Conservation (phyloP, 495 filamentous ascomycete genomes). For the Haplographium delicatum region DNA sequence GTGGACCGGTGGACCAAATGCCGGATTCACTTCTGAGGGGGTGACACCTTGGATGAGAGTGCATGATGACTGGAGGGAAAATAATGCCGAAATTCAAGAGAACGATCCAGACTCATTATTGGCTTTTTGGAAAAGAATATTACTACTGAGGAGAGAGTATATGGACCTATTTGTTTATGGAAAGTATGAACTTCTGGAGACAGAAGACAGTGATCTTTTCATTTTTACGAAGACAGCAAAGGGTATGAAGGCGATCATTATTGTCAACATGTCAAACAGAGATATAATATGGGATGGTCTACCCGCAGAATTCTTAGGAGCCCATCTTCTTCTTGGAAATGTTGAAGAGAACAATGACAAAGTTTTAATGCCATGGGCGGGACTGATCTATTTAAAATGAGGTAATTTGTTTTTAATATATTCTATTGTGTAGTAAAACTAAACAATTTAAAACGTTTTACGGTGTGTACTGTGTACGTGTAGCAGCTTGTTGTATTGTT, state of each 20-base stretch:
- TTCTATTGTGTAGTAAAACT: too few species aligned
- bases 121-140: conserved; percentile 40
- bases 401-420: too few species aligned
- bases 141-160: conserved; percentile 43
- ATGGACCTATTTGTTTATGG: conserved; percentile 59
- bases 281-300: not conserved
- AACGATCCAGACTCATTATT: conserved; percentile 34
- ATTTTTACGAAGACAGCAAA: conserved; percentile 40
- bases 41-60: conserved; percentile 49
- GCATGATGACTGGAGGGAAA: conserved; percentile 36
- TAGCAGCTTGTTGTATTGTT: too few species aligned
- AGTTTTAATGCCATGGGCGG: too few species aligned
- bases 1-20: conserved; percentile 48
- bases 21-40: conserved; percentile 38
- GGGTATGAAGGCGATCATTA: conserved; percentile 38
- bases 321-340: not conserved
- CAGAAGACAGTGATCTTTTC: conserved; percentile 40
- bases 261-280: conserved; percentile 25
- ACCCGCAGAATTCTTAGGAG: not conserved
- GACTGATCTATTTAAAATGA: too few species aligned
- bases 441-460: too few species aligned
- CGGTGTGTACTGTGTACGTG: too few species aligned
- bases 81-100: conserved; percentile 42
- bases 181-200: conserved; percentile 43
- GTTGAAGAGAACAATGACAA: too few species aligned